Conservation (phyloP, 1,139 yeast species). For the Diutina sp. region DNA sequence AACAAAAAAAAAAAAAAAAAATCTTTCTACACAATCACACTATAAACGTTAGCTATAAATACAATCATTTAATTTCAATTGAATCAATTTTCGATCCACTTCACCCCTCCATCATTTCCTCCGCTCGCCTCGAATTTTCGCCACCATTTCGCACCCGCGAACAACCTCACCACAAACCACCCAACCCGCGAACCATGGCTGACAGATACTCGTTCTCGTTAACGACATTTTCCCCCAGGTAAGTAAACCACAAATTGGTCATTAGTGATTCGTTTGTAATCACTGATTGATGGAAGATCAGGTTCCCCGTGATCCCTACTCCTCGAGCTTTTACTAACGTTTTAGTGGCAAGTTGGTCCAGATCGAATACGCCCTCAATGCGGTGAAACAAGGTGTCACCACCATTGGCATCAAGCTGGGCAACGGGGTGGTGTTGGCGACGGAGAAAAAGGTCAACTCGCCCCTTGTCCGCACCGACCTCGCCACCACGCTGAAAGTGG, state of each 20-base stretch:
- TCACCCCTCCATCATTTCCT: too few species aligned
- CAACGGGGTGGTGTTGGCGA: constrained; percentile 93
- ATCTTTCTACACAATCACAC: too few species aligned
- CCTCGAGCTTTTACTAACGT: not conserved
- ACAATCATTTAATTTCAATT: too few species aligned
- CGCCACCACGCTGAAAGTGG: constrained; percentile 58
- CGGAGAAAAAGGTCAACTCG: constrained; percentile 85
- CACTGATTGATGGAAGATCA: not conserved
- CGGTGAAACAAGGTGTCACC: constrained; percentile 96
- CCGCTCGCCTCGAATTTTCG: not conserved
- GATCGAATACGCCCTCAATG: constrained; percentile 94
- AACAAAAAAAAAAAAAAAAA: too few species aligned
- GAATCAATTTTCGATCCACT: too few species aligned
- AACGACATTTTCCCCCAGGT: constrained; percentile 94
- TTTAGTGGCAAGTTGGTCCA: constrained; percentile 89
- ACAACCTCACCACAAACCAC: not conserved
- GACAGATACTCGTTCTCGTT: constrained; percentile 96
- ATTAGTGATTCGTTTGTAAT: not conserved
- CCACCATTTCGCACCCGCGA: not conserved
- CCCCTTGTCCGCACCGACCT: constrained; percentile 56
- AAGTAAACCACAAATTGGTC: constrained; percentile 17
- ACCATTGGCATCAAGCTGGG: constrained; percentile 93
- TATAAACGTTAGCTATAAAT: too few species aligned
- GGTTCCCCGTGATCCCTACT: not conserved
- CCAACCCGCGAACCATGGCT: constrained; percentile 47